phyloP scores from a whole-genome alignment of 2,329 filamentous ascomycete genomes.

The Colletotrichum sp. region DNA sequence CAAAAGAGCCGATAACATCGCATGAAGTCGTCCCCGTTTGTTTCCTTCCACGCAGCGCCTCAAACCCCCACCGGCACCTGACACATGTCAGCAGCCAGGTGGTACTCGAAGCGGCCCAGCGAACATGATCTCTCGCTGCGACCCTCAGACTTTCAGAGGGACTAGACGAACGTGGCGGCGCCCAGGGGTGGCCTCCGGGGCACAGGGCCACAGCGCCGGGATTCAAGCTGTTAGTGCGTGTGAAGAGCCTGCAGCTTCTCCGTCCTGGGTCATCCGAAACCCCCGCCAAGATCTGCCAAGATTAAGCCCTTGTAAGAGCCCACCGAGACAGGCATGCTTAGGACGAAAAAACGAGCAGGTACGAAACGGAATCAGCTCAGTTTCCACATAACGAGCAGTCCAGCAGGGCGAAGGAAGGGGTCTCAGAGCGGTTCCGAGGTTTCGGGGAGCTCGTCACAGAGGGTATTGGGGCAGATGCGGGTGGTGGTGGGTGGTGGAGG shows the following conservation, averaged over 20 bases:
- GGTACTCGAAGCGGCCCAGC: not conserved
- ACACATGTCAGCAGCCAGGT: constrained; percentile 6
- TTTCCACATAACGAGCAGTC: not conserved
- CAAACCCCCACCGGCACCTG: constrained; percentile 6
- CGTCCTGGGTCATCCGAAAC: not conserved
- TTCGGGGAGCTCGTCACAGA: not conserved
- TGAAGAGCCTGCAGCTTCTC: not conserved
- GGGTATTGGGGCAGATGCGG: not conserved
- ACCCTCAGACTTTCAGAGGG: not conserved
- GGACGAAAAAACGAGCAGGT: not conserved
- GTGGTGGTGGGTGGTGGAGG: not conserved
- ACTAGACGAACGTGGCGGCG: not conserved
- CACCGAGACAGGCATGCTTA: not conserved
- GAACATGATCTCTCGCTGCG: not conserved
- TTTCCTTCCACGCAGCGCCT: not conserved
- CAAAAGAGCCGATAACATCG: not conserved
- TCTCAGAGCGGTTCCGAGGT: constrained; percentile 1
- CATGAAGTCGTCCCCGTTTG: not conserved
- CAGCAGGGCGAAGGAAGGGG: not conserved
- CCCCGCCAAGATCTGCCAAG: constrained; percentile 20
- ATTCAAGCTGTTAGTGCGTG: not conserved
- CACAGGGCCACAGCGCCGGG: not conserved
- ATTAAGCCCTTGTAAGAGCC: constrained; percentile 15
- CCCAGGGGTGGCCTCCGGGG: not conserved
- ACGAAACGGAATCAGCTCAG: constrained; percentile 7